These are phyloP conservation scores for Alternaria rosae DNA, from an alignment of 2,329 filamentous ascomycete genomes.

Conservation along the genomic window DNA sequence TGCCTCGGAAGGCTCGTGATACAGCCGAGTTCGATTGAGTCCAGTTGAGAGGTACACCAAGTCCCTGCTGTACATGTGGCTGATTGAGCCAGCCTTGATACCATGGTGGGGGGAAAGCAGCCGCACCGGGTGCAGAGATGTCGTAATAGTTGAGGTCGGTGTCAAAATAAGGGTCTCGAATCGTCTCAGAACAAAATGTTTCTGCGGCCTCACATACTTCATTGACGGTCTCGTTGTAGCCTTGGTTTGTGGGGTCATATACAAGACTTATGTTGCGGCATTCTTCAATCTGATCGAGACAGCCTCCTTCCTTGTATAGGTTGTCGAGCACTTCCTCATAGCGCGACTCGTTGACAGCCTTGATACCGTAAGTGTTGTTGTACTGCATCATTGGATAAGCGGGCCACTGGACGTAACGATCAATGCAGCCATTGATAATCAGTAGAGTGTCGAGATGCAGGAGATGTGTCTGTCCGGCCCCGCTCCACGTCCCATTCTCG, in stretches of 20 bases:
- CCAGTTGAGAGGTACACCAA: constrained; percentile 69
- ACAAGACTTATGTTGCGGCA: constrained; percentile 58
- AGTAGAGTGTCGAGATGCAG: constrained; percentile 60
- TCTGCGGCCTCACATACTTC: constrained; percentile 54
- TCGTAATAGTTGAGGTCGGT: constrained; percentile 64
- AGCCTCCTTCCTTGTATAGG: constrained; percentile 58
- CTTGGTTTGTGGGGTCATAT: constrained; percentile 59
- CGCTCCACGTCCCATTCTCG: constrained; percentile 46
- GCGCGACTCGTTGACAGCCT: constrained; percentile 58
- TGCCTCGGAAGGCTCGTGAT: constrained; percentile 55
- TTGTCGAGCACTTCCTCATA: constrained; percentile 57
- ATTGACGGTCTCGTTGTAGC: constrained; percentile 49
- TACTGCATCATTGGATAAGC: constrained; percentile 60
- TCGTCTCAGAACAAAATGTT: constrained; percentile 54
- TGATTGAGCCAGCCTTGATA: constrained; percentile 65
- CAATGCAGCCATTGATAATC: constrained; percentile 65
- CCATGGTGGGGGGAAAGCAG: constrained; percentile 52
- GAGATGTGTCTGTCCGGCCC: constrained; percentile 45
- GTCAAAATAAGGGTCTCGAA: constrained; percentile 56
- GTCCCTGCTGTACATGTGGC: constrained; percentile 59
- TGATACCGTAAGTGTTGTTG: constrained; percentile 67
- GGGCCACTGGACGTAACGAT: constrained; percentile 58
- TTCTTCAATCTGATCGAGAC: constrained; percentile 60
- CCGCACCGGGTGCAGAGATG: constrained; percentile 59
- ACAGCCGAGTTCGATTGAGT: constrained; percentile 55